Conservation (phyloP, 164 flowering plant genomes). For the Pachysandra terminalis region DNA sequence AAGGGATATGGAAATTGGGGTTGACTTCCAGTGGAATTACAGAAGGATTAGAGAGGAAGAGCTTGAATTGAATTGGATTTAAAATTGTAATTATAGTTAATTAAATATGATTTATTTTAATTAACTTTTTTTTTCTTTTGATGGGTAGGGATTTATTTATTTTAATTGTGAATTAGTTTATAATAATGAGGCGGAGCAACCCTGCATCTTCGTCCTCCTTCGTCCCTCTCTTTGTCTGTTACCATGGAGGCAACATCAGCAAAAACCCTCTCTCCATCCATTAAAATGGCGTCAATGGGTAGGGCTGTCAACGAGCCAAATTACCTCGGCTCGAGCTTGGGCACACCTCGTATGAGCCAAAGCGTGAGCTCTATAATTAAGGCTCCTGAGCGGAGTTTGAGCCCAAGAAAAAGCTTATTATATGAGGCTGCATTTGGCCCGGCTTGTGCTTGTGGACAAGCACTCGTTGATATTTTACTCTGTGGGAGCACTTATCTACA, state of each 20-base stretch:
- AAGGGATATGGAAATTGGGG: slow-evolving; percentile 9
- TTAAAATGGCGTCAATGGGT: background rate
- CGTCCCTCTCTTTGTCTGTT: slow-evolving; percentile 51
- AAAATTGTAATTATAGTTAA: no score
- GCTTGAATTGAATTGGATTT: background rate
- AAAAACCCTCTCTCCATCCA: slow-evolving; percentile 15
- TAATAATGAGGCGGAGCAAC: slow-evolving; percentile 42
- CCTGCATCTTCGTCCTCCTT: no score
- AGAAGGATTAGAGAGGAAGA: slow-evolving; percentile 19
- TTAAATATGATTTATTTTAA: slow-evolving; percentile 11
- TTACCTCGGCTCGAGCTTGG: background rate
- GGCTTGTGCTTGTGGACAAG: no score
- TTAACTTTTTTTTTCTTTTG: slow-evolving; percentile 6
- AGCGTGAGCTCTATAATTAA: no score
- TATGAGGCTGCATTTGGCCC: no score
- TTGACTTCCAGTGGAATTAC: slow-evolving; percentile 41
- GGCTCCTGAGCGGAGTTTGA: no score
- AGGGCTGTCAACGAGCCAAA: background rate
- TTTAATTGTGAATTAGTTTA: no score
- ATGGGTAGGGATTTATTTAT: slow-evolving; percentile 17
- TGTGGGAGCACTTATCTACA: no score
- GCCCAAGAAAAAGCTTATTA: no score
- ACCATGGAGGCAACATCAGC: no score
- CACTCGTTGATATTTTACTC: no score
- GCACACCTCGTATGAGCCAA: no score